Conservation (phyloP, 1,139 yeast species). For the Candida tropicalis region DNA sequence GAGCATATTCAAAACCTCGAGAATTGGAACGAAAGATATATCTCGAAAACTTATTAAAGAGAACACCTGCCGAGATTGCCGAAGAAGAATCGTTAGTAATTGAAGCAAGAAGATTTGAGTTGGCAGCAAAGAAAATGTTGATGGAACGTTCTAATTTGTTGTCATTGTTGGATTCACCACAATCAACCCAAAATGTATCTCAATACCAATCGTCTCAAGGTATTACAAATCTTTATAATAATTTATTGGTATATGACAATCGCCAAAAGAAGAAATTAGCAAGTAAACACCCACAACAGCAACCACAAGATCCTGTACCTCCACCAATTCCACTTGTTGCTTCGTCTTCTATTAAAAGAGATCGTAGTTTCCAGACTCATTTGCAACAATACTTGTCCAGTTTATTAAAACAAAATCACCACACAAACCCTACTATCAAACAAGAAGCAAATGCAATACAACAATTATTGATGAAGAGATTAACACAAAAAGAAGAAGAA, state of each 20-base stretch:
- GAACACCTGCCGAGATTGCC: slow-evolving; percentile 96
- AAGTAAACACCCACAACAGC: slow-evolving; percentile 29
- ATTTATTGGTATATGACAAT: slow-evolving; percentile 78
- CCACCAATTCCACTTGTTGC: slow-evolving; percentile 63
- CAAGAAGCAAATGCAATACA: slow-evolving; percentile 44
- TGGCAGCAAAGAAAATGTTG: slow-evolving; percentile 89
- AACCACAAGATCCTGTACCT: slow-evolving; percentile 55
- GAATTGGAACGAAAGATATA: slow-evolving; percentile 83
- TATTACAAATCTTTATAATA: slow-evolving; percentile 79
- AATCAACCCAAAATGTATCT: slow-evolving; percentile 70
- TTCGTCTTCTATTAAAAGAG: slow-evolving; percentile 53
- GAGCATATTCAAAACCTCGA: slow-evolving; percentile 61
- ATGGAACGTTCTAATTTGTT: slow-evolving; percentile 80
- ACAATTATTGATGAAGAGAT: slow-evolving; percentile 52
- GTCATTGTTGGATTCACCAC: slow-evolving; percentile 85
- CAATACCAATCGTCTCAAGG: slow-evolving; percentile 91
- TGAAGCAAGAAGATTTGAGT: slow-evolving; percentile 90
- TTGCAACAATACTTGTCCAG: slow-evolving; percentile 48
- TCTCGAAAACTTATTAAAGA: slow-evolving; percentile 68
- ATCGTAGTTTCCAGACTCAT: slow-evolving; percentile 53
- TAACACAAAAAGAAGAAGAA: slow-evolving; percentile 79
- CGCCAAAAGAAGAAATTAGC: slow-evolving; percentile 43
- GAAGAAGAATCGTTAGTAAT: slow-evolving; percentile 94
- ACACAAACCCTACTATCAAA: slow-evolving; percentile 26
- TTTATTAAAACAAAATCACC: slow-evolving; percentile 39